phyloP scores from a whole-genome alignment of 805 yeast genomes.

The Blastobotrys parvus region DNA sequence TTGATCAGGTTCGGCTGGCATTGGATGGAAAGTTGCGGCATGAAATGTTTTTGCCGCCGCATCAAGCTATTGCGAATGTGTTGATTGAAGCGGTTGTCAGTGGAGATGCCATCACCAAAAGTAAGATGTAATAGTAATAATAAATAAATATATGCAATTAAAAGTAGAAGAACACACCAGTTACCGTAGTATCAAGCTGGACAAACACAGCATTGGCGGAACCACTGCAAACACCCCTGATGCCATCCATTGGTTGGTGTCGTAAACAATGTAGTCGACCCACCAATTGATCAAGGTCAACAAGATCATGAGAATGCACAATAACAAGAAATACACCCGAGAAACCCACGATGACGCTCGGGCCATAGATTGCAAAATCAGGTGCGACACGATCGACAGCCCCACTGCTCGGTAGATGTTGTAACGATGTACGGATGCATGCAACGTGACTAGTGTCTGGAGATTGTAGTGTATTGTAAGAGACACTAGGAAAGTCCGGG shows the following conservation, averaged over 20 bases:
- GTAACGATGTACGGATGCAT: not conserved
- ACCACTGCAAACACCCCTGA: not conserved
- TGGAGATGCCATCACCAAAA: not conserved
- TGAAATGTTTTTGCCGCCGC: conserved; percentile 24
- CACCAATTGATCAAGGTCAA: not conserved
- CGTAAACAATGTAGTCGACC: not conserved
- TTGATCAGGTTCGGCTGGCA: conserved; percentile 40
- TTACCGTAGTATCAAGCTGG: not conserved
- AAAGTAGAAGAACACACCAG: no score
- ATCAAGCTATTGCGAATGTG: conserved; percentile 28
- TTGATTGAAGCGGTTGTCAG: conserved; percentile 13
- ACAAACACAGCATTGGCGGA: not conserved
- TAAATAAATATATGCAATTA: not conserved
- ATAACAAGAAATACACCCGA: not conserved
- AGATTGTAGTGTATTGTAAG: not conserved
- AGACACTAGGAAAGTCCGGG: not conserved
- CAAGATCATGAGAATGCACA: not conserved
- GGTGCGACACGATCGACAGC: not conserved
- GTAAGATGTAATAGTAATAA: not conserved
- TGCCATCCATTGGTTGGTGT: not conserved
- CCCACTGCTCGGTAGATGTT: not conserved
- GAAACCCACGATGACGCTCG: not conserved
- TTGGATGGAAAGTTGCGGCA: conserved; percentile 11
- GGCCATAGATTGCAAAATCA: not conserved
- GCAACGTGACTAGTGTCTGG: not conserved